These are phyloP conservation scores for Rhizopus microsporus DNA, from an alignment of 371 early-diverging fungal genomes.

Conservation along the genomic window DNA sequence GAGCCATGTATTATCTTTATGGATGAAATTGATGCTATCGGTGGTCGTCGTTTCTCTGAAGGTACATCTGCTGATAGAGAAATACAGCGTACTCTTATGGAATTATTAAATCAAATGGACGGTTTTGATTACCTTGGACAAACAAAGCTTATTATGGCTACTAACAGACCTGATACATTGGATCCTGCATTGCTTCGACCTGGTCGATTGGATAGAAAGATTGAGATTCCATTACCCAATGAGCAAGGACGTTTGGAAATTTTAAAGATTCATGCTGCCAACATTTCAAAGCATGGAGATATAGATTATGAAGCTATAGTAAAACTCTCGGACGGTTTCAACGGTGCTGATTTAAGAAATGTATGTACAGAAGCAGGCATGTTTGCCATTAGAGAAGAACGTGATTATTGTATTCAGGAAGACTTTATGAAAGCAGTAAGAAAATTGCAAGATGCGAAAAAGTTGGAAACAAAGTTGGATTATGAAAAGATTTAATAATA, in stretches of 20 bases:
- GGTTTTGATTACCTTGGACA: conserved; percentile 99
- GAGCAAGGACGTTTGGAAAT: conserved; percentile 95
- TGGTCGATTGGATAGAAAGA: conserved; percentile 98
- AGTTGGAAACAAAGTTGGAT: conserved; percentile 98
- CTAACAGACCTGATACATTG: conserved; percentile 98
- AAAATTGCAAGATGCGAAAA: conserved; percentile 98
- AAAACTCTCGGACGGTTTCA: conserved; percentile 98
- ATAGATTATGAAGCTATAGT: conserved; percentile 97
- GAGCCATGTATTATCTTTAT: conserved; percentile 99
- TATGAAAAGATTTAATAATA: conserved; percentile 80
- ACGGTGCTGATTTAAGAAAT: conserved; percentile 99
- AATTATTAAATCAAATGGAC: conserved; percentile 99
- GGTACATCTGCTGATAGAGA: conserved; percentile 99
- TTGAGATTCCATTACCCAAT: conserved; percentile 96
- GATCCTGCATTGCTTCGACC: conserved; percentile 98
- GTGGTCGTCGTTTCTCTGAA: conserved; percentile 98
- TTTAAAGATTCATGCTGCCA: conserved; percentile 94
- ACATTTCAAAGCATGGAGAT: conserved; percentile 96
- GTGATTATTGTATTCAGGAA: conserved; percentile 97
- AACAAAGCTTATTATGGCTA: conserved; percentile 99
- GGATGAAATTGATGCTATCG: conserved; percentile 99
- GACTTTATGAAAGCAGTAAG: conserved; percentile 99
- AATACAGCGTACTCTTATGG: conserved; percentile 99
- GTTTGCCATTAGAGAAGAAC: conserved; percentile 99
- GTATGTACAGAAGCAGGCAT: conserved; percentile 99